Evolutionary conservation across 2,329 filamentous ascomycete species (phyloP), one percentile per base, ranked within the genome.

Genomic region (Cladosporium sp.): DNA sequence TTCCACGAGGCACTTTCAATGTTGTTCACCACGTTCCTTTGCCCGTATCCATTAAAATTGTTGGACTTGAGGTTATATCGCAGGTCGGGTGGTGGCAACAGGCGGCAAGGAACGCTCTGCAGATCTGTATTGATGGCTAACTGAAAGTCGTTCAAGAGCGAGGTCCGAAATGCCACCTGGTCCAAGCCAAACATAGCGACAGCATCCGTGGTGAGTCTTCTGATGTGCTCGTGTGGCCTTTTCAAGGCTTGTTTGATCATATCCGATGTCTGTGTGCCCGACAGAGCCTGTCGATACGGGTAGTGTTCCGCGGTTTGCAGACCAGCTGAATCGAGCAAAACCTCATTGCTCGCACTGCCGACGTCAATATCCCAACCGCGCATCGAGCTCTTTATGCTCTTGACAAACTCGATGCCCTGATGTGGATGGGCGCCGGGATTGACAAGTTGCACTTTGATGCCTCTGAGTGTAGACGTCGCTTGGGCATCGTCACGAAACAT

Each of bases 221-320:
- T n/a, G n/a, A n/a, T 38, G 41, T 49, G 33, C 22, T 27, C 22
- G 3, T 13, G 7, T 3, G 52, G 52, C 4, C 4, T 2, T 29
- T 48, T 43, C 30, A 40, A 29, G 9, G 54, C 52, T 3, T 30
- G n/a, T 5, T 38, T 40, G 22, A 56, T 50, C 54, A 56, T 56
- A 2, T 29, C 20, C 12, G 30, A 32, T 4, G 45, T 51, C 27
- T 52, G 16, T 7, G 8, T 7, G 7, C 35, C 3, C 3, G 16
- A 20, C n/a, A 56, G 22, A 29, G 20, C 16, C 27, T n/a, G 46
- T 30, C 15, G 41, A 25, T 15, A 52, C 25, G 13, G 48, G 36
- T 32, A 39, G 38, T 7, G 20, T 8, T 30, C 32, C 11, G 13
- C 11, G 7, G 19, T 40, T 15, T 25, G 18, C 38, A 40, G 2